These are phyloP conservation scores for Eucalyptus curtisii DNA, from an alignment of 345 rosid genomes.

Conservation along the genomic window DNA sequence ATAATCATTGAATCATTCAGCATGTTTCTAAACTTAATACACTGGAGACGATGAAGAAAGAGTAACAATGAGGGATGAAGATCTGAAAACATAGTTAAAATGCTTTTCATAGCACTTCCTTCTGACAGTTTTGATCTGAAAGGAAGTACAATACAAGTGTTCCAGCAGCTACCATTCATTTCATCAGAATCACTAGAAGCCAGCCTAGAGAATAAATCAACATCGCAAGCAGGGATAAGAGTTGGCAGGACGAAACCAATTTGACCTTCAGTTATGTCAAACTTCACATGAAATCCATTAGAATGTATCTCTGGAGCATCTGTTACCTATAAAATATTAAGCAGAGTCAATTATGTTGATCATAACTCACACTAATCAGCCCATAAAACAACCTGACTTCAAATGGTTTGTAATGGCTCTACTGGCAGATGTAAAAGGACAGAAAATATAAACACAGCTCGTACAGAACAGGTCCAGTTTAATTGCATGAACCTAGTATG, in stretches of 20 bases:
- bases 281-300: constrained; percentile 91
- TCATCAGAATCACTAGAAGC: constrained; percentile 18
- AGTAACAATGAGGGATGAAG: constrained; percentile 91
- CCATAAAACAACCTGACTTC: background rate
- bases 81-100: constrained; percentile 72
- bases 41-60: constrained; percentile 83
- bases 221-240: constrained; percentile 55
- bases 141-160: constrained; percentile 88
- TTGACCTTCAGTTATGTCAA: constrained; percentile 88
- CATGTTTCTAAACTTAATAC: constrained; percentile 68
- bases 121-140: constrained; percentile 53
- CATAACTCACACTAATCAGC: background rate
- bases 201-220: constrained; percentile 37
- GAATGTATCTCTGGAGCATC: constrained; percentile 98
- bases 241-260: constrained; percentile 96
- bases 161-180: constrained; percentile 42
- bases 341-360: background rate
- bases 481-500: background rate
- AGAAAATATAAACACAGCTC: background rate
- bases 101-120: constrained; percentile 42
- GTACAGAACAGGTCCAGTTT: background rate
- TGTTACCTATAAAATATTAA: constrained; percentile 37
- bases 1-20: constrained; percentile 52
- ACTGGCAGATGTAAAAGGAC: background rate
- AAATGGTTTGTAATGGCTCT: background rate